Evolutionary conservation across 768 basidiomycete species (phyloP).

Genomic region (Lactarius trivialis): DNA sequence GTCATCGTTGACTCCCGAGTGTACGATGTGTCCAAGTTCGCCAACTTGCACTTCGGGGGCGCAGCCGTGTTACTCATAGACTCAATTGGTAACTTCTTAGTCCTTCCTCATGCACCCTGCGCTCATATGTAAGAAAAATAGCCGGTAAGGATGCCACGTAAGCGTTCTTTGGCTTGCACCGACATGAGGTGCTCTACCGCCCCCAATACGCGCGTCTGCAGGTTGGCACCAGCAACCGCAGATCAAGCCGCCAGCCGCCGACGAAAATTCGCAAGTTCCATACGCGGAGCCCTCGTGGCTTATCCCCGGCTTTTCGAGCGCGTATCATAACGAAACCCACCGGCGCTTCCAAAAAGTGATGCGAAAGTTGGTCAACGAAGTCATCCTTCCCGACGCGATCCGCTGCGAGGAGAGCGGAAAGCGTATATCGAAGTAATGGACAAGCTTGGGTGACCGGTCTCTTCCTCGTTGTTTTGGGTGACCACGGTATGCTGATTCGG

Average conservation of each 20-base stretch:
- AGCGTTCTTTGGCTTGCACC: conserved; percentile 80
- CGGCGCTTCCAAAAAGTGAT: conserved; percentile 67
- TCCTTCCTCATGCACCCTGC: not conserved
- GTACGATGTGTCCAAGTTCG: too few relatives aligned
- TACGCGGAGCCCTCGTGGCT: conserved; percentile 88
- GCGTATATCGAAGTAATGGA: conserved; percentile 75
- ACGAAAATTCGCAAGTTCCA: conserved; percentile 68
- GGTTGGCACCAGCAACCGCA: conserved; percentile 58
- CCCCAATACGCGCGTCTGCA: conserved; percentile 69
- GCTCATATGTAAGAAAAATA: conserved; percentile 17
- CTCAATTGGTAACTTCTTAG: conserved; percentile 44
- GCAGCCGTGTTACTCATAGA: too few relatives aligned
- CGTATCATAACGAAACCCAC: conserved; percentile 76
- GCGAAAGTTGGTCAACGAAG: conserved; percentile 69
- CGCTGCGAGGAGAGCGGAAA: conserved; percentile 84
- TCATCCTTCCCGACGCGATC: conserved; percentile 68
- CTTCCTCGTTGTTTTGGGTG: not conserved
- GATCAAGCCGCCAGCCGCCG: too few relatives aligned
- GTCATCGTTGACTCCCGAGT: conserved; percentile 76
- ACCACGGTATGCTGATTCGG: not conserved
- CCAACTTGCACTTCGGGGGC: too few relatives aligned
- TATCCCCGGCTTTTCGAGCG: conserved; percentile 53
- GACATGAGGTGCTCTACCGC: conserved; percentile 68
- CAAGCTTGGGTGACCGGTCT: conserved; percentile 56
- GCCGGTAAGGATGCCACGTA: conserved; percentile 74